Conservation (phyloP, 768 basidiomycete genomes). For the Pholiota microspora region DNA sequence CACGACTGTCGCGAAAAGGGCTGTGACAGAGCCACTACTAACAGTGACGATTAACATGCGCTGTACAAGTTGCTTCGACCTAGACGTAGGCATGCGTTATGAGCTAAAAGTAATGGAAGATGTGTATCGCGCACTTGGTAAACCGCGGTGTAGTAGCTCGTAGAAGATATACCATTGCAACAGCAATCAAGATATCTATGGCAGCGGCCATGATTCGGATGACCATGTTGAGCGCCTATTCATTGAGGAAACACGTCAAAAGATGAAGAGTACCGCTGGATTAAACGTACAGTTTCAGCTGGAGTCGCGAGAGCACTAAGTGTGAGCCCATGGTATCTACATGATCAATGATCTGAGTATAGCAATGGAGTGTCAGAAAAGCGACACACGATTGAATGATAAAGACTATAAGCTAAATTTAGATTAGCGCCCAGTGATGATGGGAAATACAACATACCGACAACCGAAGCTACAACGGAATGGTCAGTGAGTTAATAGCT, state of each 20-base stretch:
- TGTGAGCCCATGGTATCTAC: not conserved
- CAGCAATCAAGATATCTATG: not conserved
- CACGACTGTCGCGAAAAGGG: not conserved
- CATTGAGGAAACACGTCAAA: not conserved
- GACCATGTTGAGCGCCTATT: not conserved
- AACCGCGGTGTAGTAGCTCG: not conserved
- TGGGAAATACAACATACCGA: not conserved
- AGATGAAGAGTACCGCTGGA: not conserved
- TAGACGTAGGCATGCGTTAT: not conserved
- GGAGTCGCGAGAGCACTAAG: not conserved
- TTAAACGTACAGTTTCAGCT: not conserved
- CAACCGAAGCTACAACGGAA: not conserved
- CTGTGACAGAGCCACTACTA: not conserved
- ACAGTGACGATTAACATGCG: not conserved
- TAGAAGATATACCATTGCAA: not conserved
- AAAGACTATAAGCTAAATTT: not conserved
- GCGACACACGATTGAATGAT: not conserved
- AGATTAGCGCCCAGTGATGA: not conserved
- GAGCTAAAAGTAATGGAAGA: not conserved
- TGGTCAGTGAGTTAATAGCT: not conserved
- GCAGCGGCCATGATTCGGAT: not conserved
- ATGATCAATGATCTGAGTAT: not conserved
- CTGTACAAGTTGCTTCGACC: not conserved
- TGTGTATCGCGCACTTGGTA: not conserved
- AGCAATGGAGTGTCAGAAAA: too few species aligned